phyloP scores from a whole-genome alignment of 164 flowering plant genomes.

The Kingdonia uniflora region DNA sequence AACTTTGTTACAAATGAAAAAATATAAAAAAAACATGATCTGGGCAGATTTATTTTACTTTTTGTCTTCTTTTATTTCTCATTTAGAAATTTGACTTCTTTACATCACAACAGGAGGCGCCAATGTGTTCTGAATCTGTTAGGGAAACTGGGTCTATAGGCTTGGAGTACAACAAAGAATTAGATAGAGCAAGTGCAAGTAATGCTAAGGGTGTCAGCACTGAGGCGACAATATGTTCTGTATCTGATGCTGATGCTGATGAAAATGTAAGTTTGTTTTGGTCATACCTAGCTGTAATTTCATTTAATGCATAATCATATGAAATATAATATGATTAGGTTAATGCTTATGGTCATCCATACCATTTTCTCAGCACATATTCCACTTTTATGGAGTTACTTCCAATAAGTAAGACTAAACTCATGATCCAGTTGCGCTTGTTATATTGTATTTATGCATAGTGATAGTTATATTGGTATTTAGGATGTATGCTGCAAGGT shows the following conservation, averaged over 20 bases:
- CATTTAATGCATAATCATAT: background rate
- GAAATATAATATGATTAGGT: no score
- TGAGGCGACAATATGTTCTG: slow-evolving; percentile 9
- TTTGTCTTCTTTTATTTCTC: slow-evolving; percentile 17
- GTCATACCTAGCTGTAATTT: no score
- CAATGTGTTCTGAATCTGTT: slow-evolving; percentile 13
- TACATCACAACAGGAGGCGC: slow-evolving; percentile 40
- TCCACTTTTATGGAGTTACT: no score
- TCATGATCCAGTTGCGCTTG: no score
- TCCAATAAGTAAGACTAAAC: no score
- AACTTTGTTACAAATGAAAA: slow-evolving; percentile 1
- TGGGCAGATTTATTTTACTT: slow-evolving; percentile 5
- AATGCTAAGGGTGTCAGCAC: slow-evolving; percentile 12
- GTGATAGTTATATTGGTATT: no score
- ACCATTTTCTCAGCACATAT: no score
- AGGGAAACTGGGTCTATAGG: slow-evolving; percentile 15
- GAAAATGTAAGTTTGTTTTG: slow-evolving; percentile 32
- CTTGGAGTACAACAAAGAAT: slow-evolving; percentile 10
- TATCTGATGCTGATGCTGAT: slow-evolving; percentile 20
- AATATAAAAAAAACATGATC: background rate
- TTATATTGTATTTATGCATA: no score
- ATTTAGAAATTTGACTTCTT: slow-evolving; percentile 38
- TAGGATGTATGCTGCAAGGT: no score
- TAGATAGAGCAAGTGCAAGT: slow-evolving; percentile 13
- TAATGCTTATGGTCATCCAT: no score